Evolutionary conservation across 345 rosid genomes (phyloP).

Genomic region (Geranium rotundifolium): DNA sequence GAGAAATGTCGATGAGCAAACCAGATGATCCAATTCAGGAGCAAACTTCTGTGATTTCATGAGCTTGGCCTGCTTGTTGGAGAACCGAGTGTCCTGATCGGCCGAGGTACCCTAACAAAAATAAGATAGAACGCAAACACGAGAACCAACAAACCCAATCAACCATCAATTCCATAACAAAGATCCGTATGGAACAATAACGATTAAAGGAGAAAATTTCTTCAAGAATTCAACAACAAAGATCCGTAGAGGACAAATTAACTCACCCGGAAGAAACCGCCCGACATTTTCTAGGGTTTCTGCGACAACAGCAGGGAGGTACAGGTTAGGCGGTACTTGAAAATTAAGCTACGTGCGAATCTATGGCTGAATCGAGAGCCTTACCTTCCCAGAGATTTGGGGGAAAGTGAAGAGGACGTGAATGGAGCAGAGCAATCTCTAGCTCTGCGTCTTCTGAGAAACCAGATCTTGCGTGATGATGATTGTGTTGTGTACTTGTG

Average conservation of each 20-base stretch:
- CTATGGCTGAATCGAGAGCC: neutral
- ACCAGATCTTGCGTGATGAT: neutral
- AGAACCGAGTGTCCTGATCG: conserved; percentile 95
- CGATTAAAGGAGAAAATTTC: neutral
- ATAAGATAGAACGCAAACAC: neutral
- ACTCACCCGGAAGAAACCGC: conserved; percentile 67
- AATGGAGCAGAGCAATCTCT: conserved; percentile 24
- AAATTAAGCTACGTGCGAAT: neutral
- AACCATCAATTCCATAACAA: neutral
- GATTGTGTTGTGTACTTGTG: neutral
- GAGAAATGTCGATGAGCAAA: conserved; percentile 11
- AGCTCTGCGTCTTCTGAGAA: neutral
- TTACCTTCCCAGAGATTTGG: neutral
- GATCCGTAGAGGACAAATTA: neutral
- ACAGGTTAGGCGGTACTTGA: conserved; percentile 4
- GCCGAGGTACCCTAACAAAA: conserved; percentile 77
- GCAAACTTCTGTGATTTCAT: conserved; percentile 89
- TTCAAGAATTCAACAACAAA: neutral
- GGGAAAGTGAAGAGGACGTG: conserved; percentile 2
- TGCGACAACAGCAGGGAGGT: neutral
- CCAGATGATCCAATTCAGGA: conserved; percentile 78
- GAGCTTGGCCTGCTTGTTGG: conserved; percentile 95
- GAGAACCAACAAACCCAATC: neutral
- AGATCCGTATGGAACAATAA: neutral
- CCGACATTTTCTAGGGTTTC: conserved; percentile 49